These are phyloP conservation scores for Aspergillus sp. DNA, from an alignment of 2,329 filamentous ascomycete species.

Conservation along the genomic window DNA sequence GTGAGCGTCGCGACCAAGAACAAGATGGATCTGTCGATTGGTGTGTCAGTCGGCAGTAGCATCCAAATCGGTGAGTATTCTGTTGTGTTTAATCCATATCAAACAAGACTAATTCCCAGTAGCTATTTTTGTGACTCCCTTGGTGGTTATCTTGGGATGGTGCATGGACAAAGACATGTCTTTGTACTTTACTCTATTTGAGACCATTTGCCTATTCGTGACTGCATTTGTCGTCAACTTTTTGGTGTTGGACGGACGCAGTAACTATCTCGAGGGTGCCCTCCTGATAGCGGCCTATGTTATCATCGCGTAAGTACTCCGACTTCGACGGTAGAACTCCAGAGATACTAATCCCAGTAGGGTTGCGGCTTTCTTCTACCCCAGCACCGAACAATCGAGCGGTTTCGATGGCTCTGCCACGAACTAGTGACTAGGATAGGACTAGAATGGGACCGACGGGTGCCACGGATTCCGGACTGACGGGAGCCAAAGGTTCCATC, in stretches of 20 bases:
- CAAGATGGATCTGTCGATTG: conserved; percentile 81
- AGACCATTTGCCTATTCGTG: conserved; percentile 71
- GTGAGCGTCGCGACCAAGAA: conserved; percentile 78
- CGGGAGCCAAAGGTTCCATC: not conserved
- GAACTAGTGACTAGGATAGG: not conserved
- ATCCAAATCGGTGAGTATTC: conserved; percentile 62
- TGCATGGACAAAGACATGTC: conserved; percentile 70
- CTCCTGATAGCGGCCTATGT: conserved; percentile 73
- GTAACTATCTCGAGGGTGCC: conserved; percentile 77
- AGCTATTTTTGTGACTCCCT: conserved; percentile 72
- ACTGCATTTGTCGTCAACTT: conserved; percentile 84
- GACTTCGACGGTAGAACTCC: not conserved
- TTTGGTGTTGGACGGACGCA: conserved; percentile 76
- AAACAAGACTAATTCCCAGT: conserved; percentile 4
- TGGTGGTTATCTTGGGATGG: conserved; percentile 77
- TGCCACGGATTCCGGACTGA: not conserved
- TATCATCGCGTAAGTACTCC: conserved; percentile 62
- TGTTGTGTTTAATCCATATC: rapidly evolving
- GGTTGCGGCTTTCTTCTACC: conserved; percentile 47
- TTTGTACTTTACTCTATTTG: conserved; percentile 60
- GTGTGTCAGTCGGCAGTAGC: conserved; percentile 74
- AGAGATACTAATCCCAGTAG: conserved; percentile 10
- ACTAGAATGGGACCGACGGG: not conserved
- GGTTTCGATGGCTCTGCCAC: conserved; percentile 20
- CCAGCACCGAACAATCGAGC: conserved; percentile 26